These are phyloP conservation scores for Saccharomyces hybrid DNA, from an alignment of 1,139 yeast genomes.

Conservation along the genomic window DNA sequence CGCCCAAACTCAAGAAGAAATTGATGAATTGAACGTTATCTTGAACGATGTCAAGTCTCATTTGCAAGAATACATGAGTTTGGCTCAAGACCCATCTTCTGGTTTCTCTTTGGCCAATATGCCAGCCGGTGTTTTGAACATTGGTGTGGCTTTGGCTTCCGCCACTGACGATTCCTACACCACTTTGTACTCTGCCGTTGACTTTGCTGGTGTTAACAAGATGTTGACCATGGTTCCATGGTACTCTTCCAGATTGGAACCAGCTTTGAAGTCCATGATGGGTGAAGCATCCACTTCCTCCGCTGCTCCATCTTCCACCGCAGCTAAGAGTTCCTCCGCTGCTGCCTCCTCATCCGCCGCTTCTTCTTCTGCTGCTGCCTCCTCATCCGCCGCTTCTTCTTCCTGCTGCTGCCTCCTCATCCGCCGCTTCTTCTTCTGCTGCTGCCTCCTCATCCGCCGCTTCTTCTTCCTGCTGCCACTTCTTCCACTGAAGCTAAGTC, in stretches of 20 bases:
- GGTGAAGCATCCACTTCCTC: constrained; percentile 5
- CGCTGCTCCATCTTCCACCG: constrained; percentile 8
- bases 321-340: constrained; percentile 16
- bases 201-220: constrained; percentile 29
- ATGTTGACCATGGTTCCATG: constrained; percentile 39
- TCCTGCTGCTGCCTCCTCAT: constrained; percentile 11
- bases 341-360: constrained; percentile 12
- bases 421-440: constrained; percentile 16
- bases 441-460: constrained; percentile 9
- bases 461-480: constrained; percentile 19
- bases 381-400: constrained; percentile 21
- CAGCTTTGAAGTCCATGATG: constrained; percentile 15
- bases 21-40: constrained; percentile 10
- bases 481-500: constrained; percentile 11
- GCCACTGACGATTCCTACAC: constrained; percentile 24
- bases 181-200: constrained; percentile 29
- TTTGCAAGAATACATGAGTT: constrained; percentile 6
- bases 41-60: constrained; percentile 9
- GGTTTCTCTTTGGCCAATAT: constrained; percentile 22
- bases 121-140: constrained; percentile 20
- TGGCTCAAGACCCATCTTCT: constrained; percentile 11
- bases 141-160: constrained; percentile 16
- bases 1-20: constrained; percentile 7
- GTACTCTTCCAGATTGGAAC: constrained; percentile 37
- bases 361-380: constrained; percentile 9